Base-by-base conservation (phyloP, 2,329 filamentous ascomycete species). In the Penicillium frequentans region DNA sequence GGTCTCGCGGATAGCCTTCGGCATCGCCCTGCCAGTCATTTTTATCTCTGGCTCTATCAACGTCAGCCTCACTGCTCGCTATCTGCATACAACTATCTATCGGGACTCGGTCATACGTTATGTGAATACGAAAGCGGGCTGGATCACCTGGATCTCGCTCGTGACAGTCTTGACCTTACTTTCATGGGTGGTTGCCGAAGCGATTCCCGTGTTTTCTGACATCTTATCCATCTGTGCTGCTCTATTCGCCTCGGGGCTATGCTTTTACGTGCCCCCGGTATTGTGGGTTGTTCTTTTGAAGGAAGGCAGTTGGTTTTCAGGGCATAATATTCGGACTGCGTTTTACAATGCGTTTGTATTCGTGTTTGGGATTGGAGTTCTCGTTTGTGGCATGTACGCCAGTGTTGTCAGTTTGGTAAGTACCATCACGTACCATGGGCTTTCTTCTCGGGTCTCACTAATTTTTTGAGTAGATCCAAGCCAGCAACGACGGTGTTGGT, bases 21-120 rank as follows among this genome's bases (percentile, higher is more conserved):
- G 57, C 5, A 51, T 61, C 33, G 59, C 59, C 16, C 49, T 61
- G 2, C 59, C 59, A 19, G 59, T 61, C 19, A 61, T 61, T 5
- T 61, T 59, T 14, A 61, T 61, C 11, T 66, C 64, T 1, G 64
- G 64, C 13, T 63, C 64, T 3, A 66, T 66, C 50, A 64, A 63
- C 24, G 63, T 59, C 2, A 64, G 61, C 3, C 61, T 66, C 4
- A 56, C 60, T 16, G 57, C 49, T 45, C 61, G 64, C 5, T 64
- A 61, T 35, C 61, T 66, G 19, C 64, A 66, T 29, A 56, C 56
- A 5, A 55, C 59, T 11, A 8, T 64, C 1, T 64, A 64, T 47
- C 43, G 54, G 13, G 48, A 64, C 31, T 62, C 60, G 0, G 49
- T 59, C 21, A 48, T 58, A 47, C 59, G 58, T 2, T 60, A 57